These are phyloP conservation scores for Plectosphaerella sp. DNA, from an alignment of 2,329 filamentous ascomycete genomes.

Conservation along the genomic window DNA sequence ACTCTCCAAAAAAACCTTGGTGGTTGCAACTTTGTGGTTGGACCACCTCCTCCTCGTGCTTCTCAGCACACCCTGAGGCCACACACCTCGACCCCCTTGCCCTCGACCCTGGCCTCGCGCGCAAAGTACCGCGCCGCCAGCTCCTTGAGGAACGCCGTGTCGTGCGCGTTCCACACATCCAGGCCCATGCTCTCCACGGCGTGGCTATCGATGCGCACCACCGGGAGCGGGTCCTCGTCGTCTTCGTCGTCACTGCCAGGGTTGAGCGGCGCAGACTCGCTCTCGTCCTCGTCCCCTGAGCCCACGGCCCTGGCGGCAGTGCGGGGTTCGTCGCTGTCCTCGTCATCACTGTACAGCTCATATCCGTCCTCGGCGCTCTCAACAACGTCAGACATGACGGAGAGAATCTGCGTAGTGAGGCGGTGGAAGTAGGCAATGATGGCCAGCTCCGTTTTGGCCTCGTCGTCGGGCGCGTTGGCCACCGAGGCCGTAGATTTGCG, in stretches of 20 bases:
- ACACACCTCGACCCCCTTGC: slow-evolving; percentile 69
- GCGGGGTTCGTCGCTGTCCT: slow-evolving; percentile 17
- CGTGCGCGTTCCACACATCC: slow-evolving; percentile 69
- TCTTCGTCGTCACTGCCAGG: slow-evolving; percentile 14
- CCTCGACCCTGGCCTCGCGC: slow-evolving; percentile 57
- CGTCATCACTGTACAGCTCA: slow-evolving; percentile 30
- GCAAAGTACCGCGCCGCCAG: slow-evolving; percentile 63
- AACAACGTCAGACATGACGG: slow-evolving; percentile 58
- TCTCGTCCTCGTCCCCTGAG: slow-evolving; percentile 19
- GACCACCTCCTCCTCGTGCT: background rate
- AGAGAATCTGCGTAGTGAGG: slow-evolving; percentile 62
- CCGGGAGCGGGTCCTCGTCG: slow-evolving; percentile 30
- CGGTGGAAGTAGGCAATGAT: slow-evolving; percentile 81
- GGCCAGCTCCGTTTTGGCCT: slow-evolving; percentile 58
- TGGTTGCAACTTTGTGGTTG: too few species aligned
- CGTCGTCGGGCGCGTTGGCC: slow-evolving; percentile 23
- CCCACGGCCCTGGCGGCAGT: slow-evolving; percentile 26
- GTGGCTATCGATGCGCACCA: slow-evolving; percentile 56
- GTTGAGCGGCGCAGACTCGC: slow-evolving; percentile 21
- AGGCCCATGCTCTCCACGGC: slow-evolving; percentile 69
- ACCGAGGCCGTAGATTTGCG: slow-evolving; percentile 20
- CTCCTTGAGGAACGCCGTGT: slow-evolving; percentile 64
- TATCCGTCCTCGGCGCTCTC: slow-evolving; percentile 39
- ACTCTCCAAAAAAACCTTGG: too few species aligned
- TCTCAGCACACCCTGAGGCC: slow-evolving; percentile 63